Evolutionary conservation across 2,329 filamentous ascomycete species (phyloP).

Genomic region (Ophiostoma fasciatum): DNA sequence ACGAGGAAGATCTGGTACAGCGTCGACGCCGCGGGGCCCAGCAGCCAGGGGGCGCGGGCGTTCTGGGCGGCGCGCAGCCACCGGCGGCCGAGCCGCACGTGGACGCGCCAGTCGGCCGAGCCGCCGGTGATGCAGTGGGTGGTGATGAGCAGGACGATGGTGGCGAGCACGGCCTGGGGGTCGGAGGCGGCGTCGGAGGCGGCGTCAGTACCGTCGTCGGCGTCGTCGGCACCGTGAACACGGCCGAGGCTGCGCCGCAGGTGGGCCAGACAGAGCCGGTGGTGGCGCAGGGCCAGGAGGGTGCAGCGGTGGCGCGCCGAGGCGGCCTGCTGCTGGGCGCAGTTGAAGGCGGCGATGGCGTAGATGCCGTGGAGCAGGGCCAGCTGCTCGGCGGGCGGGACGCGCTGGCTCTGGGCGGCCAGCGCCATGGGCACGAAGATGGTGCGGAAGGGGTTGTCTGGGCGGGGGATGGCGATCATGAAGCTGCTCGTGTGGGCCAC

Average conservation of each 20-base stretch:
- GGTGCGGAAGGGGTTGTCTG: conserved; percentile 1
- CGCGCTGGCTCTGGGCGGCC: neutral
- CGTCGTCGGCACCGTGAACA: too few relatives aligned
- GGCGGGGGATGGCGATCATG: neutral
- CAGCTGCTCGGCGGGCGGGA: neutral
- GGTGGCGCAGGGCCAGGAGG: neutral
- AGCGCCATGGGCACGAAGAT: conserved; percentile 2
- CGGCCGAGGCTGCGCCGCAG: neutral
- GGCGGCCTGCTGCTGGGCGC: neutral
- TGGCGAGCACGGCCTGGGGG: neutral
- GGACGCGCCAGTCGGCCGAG: neutral
- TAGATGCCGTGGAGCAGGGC: conserved; percentile 3
- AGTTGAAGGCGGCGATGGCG: conserved; percentile 1
- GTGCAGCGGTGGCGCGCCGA: too few relatives aligned
- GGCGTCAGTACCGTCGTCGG: too few relatives aligned
- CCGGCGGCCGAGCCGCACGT: neutral
- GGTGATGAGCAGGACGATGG: neutral
- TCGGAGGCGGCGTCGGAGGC: too few relatives aligned
- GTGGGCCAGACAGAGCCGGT: neutral
- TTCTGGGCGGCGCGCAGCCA: neutral
- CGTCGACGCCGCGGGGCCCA: neutral
- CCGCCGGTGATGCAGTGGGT: neutral
- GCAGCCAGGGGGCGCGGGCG: neutral
- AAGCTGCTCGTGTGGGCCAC: neutral
- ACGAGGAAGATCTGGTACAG: conserved; percentile 3